Evolutionary conservation across 176 grass and related monocot genomes (phyloP), one percentile per base, ranked within the genome.

Genomic region (Oryza nivara): DNA sequence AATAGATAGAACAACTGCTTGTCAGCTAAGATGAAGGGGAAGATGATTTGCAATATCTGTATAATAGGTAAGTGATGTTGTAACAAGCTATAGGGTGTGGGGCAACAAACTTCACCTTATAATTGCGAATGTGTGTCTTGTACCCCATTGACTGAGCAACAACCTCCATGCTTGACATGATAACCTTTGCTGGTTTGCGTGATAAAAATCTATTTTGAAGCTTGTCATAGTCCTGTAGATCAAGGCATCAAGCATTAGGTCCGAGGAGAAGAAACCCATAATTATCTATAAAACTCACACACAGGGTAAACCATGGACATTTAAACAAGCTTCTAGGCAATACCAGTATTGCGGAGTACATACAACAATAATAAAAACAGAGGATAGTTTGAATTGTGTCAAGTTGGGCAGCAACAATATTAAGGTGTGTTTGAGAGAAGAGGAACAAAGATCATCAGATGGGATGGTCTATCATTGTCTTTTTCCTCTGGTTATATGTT

Each of bases 81-180:
- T 83, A 67, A 63, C 30, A 56, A 76, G 61, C 11, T 65, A 16
- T 68, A 41, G 28, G 5, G 84, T 79, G 7, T 8, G 40, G 40
- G 40, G 7, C 7, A 41, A 41, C 7, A 41, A 41, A 41, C 40
- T 41, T 41, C 44, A 98, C 96, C 93, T 98, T 98, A 54, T 90
- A 98, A 91, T 98, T 98, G 30, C 86, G 91, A 88, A 95, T 95
- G 58, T 98, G 96, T 34, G 96, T 98, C 80, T 98, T 98, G 76
- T 95, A 95, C 25, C 96, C 96, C 96, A 98, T 98, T 44, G 96
- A 98, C 76, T 98, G 96, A 16, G 96, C 96, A 87, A 98, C 78
- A 81, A 98, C 88, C 78, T 98, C 96, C 96, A 98, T 92, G 70
- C 80, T 98, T 87, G 96, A 94, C 86, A 96, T 94, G 56, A 98